Percentiles rank a stretch among this genome's conserved stretches.
These are phyloP conservation scores for Alopecurus myosuroides DNA, from an alignment of 176 grass and related monocot genomes.

Conservation along the genomic window DNA sequence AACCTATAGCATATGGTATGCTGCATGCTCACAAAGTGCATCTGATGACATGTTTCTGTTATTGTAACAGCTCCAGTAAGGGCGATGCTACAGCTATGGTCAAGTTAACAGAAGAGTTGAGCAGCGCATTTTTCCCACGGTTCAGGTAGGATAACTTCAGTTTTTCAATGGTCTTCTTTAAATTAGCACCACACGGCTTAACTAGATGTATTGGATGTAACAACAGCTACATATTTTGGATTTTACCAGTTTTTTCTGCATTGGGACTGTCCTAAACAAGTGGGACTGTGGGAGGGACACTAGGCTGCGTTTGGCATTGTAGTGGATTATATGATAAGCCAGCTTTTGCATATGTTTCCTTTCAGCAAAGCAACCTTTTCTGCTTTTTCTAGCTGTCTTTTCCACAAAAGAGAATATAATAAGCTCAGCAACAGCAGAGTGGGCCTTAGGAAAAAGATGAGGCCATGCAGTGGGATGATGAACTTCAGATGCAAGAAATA, in stretches of 20 bases:
- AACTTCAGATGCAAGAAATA: not conserved
- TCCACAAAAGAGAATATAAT: not conserved
- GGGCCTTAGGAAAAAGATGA: not conserved
- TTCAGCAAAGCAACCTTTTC: not conserved
- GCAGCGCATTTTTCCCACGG: constrained; percentile 79
- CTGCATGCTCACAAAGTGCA: constrained; percentile 9
- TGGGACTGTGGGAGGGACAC: not conserved
- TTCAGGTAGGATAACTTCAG: constrained; percentile 60
- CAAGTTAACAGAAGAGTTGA: constrained; percentile 66
- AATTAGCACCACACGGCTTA: not conserved
- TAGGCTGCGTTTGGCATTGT: not conserved
- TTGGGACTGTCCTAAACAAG: not conserved
- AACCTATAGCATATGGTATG: not conserved
- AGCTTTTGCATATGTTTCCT: not conserved
- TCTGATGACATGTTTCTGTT: constrained; percentile 28
- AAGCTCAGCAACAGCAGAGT: not conserved
- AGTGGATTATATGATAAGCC: not conserved
- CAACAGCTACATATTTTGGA: not conserved
- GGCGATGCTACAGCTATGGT: constrained; percentile 19
- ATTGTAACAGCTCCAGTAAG: constrained; percentile 28
- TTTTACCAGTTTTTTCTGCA: not conserved
- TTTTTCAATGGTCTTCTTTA: not conserved
- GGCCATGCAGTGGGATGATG: not conserved
- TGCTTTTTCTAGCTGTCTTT: not conserved
- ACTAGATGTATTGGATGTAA: not conserved